A percentile compares a stretch with the other conserved stretches of the same genome.
Evolutionary conservation across 441 rosid genomes (phyloP).

Genomic region (Pelargonium hybrid): DNA sequence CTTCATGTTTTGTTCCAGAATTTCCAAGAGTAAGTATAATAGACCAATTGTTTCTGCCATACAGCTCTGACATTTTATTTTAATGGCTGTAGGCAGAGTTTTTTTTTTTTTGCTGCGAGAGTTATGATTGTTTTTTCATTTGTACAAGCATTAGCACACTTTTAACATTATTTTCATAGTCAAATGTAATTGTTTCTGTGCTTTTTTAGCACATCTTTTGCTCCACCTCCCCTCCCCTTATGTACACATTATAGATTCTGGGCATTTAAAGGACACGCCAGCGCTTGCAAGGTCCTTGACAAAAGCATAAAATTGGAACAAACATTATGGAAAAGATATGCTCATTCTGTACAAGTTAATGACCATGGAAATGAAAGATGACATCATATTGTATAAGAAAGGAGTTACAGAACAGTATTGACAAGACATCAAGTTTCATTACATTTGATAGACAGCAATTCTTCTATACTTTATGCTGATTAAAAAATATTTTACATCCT

Average conservation of each 20-base stretch:
- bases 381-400: background rate
- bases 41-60: constrained; percentile 47
- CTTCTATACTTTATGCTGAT: background rate
- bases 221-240: background rate
- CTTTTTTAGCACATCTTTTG: background rate
- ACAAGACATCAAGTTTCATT: background rate
- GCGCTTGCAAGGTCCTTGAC: too few species aligned
- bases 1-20: constrained; percentile 94
- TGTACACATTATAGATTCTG: too few species aligned
- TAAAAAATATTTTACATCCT: background rate
- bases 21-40: constrained; percentile 59
- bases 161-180: background rate
- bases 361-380: too few species aligned
- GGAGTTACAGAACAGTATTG: background rate
- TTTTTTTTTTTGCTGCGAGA: background rate
- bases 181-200: background rate
- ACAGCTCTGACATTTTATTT: constrained; percentile 18
- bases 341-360: too few species aligned
- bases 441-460: background rate
- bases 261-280: too few species aligned
- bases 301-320: too few species aligned
- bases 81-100: too few species aligned
- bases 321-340: too few species aligned
- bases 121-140: background rate
- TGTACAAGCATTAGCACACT: background rate